Evolutionary conservation across 1,284 basidiomycete genomes (phyloP).

Genomic region (Moesziomyces sp.): DNA sequence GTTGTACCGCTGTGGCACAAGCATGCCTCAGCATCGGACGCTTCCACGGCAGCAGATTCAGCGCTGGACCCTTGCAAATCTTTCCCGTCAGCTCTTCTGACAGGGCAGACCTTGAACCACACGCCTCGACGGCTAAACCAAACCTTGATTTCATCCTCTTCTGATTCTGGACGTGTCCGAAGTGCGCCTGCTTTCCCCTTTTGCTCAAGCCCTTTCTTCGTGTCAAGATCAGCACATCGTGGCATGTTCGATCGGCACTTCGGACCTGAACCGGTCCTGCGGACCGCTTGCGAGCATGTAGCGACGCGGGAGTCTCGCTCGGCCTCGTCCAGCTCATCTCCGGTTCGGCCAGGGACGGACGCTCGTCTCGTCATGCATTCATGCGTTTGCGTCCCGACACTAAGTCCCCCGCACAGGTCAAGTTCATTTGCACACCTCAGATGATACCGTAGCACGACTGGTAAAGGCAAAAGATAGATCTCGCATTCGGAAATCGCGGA

Average conservation of each 20-base stretch:
- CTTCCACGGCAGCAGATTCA: neutral
- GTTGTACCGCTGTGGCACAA: too few relatives aligned
- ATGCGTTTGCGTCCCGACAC: too few relatives aligned
- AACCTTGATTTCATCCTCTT: neutral
- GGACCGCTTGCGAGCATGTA: neutral
- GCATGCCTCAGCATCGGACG: neutral
- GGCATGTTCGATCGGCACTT: neutral
- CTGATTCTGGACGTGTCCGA: neutral
- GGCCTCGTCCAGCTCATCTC: neutral
- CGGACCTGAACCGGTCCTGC: conserved; percentile 11
- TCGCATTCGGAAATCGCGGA: neutral
- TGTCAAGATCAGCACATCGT: neutral
- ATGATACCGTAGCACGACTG: neutral
- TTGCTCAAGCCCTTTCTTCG: too few relatives aligned
- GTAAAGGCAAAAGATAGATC: neutral
- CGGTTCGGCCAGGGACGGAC: conserved; percentile 2
- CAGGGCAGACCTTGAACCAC: neutral
- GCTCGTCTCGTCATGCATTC: neutral
- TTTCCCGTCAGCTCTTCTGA: too few relatives aligned
- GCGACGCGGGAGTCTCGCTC: neutral
- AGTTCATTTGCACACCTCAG: neutral
- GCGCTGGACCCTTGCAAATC: neutral
- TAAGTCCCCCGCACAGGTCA: neutral
- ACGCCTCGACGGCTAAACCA: neutral
- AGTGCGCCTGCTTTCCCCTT: too few relatives aligned